Evolutionary conservation across 2,329 filamentous ascomycete genomes (phyloP).

Genomic region (Cordyceps sp.): DNA sequence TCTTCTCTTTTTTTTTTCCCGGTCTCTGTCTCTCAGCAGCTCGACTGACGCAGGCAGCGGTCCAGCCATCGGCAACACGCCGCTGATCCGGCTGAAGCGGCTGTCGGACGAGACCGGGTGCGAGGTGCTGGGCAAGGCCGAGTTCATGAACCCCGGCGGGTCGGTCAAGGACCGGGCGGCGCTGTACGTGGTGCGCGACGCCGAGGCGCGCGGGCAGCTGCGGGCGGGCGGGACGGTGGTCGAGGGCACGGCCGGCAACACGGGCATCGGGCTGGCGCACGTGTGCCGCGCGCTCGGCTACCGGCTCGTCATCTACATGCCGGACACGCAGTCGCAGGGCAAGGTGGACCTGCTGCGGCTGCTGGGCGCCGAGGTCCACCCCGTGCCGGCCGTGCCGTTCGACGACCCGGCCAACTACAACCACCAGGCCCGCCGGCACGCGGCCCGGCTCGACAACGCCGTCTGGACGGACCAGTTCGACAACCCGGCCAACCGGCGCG

Average conservation of each 20-base stretch:
- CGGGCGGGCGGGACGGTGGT: slow-evolving; percentile 82
- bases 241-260: slow-evolving; percentile 95
- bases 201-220: slow-evolving; percentile 73
- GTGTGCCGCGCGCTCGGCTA: slow-evolving; percentile 88
- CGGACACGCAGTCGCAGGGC: slow-evolving; percentile 93
- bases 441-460: slow-evolving; percentile 70
- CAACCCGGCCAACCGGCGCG: slow-evolving; percentile 82
- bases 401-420: slow-evolving; percentile 97
- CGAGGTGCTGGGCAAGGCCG: slow-evolving; percentile 87
- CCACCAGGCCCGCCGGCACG: slow-evolving; percentile 82
- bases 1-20: no score
- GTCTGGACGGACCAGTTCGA: slow-evolving; percentile 99
- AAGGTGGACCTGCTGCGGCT: slow-evolving; percentile 89
- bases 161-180: slow-evolving; percentile 94
- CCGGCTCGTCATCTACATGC: slow-evolving; percentile 98
- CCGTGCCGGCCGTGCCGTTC: slow-evolving; percentile 88
- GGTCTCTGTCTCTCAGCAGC: no score
- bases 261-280: slow-evolving; percentile 91
- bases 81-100: slow-evolving; percentile 74
- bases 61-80: slow-evolving; percentile 93
- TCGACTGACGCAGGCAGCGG: no score
- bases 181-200: slow-evolving; percentile 83
- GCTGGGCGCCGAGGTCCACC: slow-evolving; percentile 87
- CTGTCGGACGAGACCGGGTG: slow-evolving; percentile 86
- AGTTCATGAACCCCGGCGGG: slow-evolving; percentile 97